phyloP scores from a whole-genome alignment of 441 rosid species.

The Populus hybrid region DNA sequence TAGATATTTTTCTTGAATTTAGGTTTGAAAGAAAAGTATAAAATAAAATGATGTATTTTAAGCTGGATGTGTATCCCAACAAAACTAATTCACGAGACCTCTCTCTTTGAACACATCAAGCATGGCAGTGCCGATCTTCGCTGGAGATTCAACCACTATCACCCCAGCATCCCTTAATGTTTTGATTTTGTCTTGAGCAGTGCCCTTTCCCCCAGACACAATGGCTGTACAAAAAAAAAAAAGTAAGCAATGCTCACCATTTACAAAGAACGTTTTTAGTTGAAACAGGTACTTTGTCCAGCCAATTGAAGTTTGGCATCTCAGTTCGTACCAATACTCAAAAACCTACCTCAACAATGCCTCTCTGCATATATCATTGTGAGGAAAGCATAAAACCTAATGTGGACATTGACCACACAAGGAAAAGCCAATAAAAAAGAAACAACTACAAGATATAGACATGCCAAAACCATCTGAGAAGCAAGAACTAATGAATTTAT shows the following conservation, averaged over 20 bases:
- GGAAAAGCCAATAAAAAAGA: background rate
- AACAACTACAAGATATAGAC: background rate
- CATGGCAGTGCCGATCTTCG: slow-evolving; percentile 85
- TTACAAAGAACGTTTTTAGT: background rate
- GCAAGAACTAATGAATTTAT: background rate
- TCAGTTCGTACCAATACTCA: background rate
- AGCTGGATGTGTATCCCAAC: background rate
- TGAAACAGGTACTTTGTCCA: background rate
- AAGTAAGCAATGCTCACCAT: background rate
- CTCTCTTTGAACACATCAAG: slow-evolving; percentile 72
- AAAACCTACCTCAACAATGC: background rate
- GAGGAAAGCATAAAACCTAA: background rate
- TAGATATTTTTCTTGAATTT: background rate
- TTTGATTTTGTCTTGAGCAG: slow-evolving; percentile 88
- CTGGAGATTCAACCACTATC: slow-evolving; percentile 95
- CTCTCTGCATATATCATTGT: background rate
- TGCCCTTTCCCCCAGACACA: slow-evolving; percentile 96
- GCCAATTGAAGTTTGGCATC: background rate
- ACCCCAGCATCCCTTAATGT: slow-evolving; percentile 85
- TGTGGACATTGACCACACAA: background rate
- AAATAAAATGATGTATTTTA: background rate
- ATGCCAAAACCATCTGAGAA: background rate
- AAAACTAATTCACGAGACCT: slow-evolving; percentile 52
- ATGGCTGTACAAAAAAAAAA: slow-evolving; percentile 52
- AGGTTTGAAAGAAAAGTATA: background rate